Base-by-base conservation (phyloP, 2,329 filamentous ascomycete genomes). In the Fusarium mexicanum region DNA sequence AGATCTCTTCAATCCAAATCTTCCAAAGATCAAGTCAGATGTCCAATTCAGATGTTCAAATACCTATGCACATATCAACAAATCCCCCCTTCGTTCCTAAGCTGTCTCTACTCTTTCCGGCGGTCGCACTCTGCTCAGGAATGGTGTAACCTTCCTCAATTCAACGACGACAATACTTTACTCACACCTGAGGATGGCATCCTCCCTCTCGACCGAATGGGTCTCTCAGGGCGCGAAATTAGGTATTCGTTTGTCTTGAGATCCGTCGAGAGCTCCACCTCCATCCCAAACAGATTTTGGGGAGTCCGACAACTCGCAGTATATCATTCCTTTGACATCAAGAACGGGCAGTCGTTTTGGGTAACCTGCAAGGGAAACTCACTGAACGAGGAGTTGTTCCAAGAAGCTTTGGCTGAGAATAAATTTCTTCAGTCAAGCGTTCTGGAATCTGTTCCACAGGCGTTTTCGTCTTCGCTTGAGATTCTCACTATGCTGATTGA, bases 311-410 rank as follows among this genome's bases (percentile, higher is more conserved):
- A 75, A 5, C 72, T 75, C 2, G 72, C 72, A 10, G 62, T 73
- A 4, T 73, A 75, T 18, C 73, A 73, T 51, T 75, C 65, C 0
- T 75, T 75, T 20, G 73, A 75, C 5, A 50, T 73, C 1, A 10
- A 58, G 1, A 75, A 26, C 4, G 73, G 73, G 0, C 59, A 58
- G 8, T 37, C 57, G 4, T 13, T 63, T 0, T 75, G 72, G 72
- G 12, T 75, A 3, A 75, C 69, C 1, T 67, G 65, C 1, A 75
- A 75, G 20, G 72, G 61, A 2, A 75, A 75, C 13, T 22, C 60
- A 3, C 4, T 64, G 2, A 67, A 65, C 2, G 69, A 75, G 18
- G 37, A 58, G 3, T 22, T 35, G 1, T 60, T 75, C 17, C 20
- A 22, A 8, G 64, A 74, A 11, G 43, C 55, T 7, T 31, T 74